Evolutionary conservation across 306 rosid genomes (phyloP), one percentile per base, ranked within the genome.

Genomic region (Canavalia gladiata): DNA sequence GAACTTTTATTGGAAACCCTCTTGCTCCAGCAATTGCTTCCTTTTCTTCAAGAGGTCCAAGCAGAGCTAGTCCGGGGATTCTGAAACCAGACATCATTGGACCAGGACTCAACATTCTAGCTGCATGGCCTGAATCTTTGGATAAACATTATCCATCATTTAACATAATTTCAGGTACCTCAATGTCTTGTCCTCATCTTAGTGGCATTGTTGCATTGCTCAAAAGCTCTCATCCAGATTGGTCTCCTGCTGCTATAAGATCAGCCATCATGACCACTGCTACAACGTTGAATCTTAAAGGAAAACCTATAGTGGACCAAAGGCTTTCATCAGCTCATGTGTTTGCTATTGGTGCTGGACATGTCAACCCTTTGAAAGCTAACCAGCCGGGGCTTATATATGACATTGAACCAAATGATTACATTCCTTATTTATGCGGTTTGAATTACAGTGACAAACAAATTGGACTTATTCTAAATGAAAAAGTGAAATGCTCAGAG

Each of bases 31-130:
- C 18, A 1, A 83, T 91, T 33, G 8, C 92, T 66, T 81, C 83
- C 0, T 91, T 91, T 64, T 91, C 90, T 56, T 91, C 92, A 0
- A 86, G 88, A 86, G 93, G 92, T 41, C 96, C 96, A 69, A 89
- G 80, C 33, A 0, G 0, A 0, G 62, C 54, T 13, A 86, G 86
- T 64, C 88, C 83, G 0, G 86, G 88, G n/a, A 86, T 91, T 54
- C 64, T 91, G 57, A 86, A 91, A 85, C 95, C 93, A 0, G 90
- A 89, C 81, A 86, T 91, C 29, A 76, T 87, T 52, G 93, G 90
- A 18, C 91, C 89, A 6, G 89, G 90, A 13, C 18, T 83, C 49
- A 86, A 73, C 86, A 91, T 91, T 75, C 65, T 87, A 29, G 91
- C 91, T 13, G 90, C 90, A 47, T 90, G 91, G 94, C 88, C 87